Percentiles rank a stretch among this genome's conserved stretches.
phyloP scores from a whole-genome alignment of 1,139 yeast genomes.

The Geotrichum klebahnii region DNA sequence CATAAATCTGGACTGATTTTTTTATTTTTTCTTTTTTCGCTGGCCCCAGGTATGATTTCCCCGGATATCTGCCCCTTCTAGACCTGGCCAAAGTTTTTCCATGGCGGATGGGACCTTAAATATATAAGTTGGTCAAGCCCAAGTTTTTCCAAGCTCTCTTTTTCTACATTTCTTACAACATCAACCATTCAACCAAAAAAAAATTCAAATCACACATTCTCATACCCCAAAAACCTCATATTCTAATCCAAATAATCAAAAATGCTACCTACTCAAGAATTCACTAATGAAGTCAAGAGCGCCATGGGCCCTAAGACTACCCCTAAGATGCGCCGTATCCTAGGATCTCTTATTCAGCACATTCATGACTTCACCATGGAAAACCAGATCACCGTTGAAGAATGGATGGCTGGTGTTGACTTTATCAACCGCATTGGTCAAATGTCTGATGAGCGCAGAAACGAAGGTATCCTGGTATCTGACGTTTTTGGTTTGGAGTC shows the following conservation, averaged over 20 bases:
- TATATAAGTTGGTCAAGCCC: no score
- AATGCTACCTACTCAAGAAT: constrained; percentile 18
- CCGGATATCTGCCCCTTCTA: no score
- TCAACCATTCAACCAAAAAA: no score
- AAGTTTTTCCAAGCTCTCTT: no score
- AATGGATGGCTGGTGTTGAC: constrained; percentile 40
- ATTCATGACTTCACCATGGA: constrained; percentile 42
- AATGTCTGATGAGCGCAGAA: constrained; percentile 38
- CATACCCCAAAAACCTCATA: neutral
- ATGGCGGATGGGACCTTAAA: no score
- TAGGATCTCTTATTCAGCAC: constrained; percentile 38
- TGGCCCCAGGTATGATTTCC: no score
- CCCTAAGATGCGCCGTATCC: constrained; percentile 33
- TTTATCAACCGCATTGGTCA: constrained; percentile 40
- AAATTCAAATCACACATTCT: no score
- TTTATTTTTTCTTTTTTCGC: no score
- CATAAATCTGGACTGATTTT: no score
- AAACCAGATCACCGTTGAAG: constrained; percentile 40
- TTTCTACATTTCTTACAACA: no score
- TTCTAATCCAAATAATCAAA: neutral
- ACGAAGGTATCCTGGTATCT: constrained; percentile 40
- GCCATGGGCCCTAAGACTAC: constrained; percentile 39
- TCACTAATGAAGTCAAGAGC: constrained; percentile 34
- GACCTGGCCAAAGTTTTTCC: no score
- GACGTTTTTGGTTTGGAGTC: constrained; percentile 41